Evolutionary conservation across 192 early-diverging fungal species (phyloP).

Genomic region (Coemansia sp.): DNA sequence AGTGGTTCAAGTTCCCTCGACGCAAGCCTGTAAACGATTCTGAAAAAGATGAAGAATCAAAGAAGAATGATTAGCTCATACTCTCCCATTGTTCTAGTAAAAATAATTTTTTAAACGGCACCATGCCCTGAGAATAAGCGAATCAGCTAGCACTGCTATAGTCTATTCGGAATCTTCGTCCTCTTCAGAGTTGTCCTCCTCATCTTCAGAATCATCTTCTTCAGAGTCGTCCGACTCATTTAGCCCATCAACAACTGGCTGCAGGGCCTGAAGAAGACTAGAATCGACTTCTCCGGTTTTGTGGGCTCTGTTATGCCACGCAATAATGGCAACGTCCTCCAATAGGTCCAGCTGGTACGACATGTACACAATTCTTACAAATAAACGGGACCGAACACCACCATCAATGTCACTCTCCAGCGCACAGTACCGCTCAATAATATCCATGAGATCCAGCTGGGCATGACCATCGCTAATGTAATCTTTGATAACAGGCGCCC

Average conservation of each 20-base stretch:
- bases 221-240: conserved; percentile 71
- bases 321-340: conserved; percentile 76
- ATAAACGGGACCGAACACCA: conserved; percentile 52
- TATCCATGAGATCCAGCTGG: conserved; percentile 68
- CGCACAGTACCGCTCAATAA: conserved; percentile 57
- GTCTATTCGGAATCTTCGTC: too few relatives aligned
- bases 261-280: conserved; percentile 57
- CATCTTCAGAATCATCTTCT: conserved; percentile 56
- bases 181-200: conserved; percentile 3
- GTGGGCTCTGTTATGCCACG: conserved; percentile 66
- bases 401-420: conserved; percentile 24
- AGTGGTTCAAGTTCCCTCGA: conserved; percentile 53
- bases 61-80: too few relatives aligned
- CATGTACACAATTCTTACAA: conserved; percentile 60
- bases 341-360: conserved; percentile 81
- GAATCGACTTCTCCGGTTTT: conserved; percentile 42
- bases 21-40: conserved; percentile 15
- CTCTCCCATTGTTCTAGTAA: too few relatives aligned
- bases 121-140: too few relatives aligned
- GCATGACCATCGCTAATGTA: conserved; percentile 68
- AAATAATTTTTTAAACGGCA: too few relatives aligned
- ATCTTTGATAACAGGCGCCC: conserved; percentile 68
- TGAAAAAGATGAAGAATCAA: too few relatives aligned
- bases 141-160: too few relatives aligned
- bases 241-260: conserved; percentile 68